Base-by-base conservation (phyloP, 371 early-diverging fungal species). In the Basidiobolus meristosporus region DNA sequence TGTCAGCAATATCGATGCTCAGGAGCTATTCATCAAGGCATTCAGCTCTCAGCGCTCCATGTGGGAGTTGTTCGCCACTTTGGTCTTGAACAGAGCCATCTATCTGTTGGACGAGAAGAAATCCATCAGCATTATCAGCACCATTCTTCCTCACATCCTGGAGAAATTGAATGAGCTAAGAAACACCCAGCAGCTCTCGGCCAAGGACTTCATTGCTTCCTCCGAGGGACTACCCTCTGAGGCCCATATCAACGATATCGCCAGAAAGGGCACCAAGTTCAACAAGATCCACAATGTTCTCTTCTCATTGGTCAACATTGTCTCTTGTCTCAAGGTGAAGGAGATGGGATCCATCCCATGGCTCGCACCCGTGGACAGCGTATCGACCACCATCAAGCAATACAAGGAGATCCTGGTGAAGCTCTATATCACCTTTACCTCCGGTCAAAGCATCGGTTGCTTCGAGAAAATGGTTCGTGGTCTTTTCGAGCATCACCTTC, bases 401-500 rank as follows among this genome's bases (percentile, higher is more conserved):
- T 41, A 46, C 51, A 36, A 52, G 39, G 46, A 45, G 6, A 26
- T 53, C 22, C 9, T 53, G 15, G 29, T 43, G 31, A 30, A 58
- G 0, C 40, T 70, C n/a, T 73, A 65, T 48, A 53, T 53, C 38
- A 39, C 51, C 12, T 61, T 68, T 39, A 52, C 60, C 15, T 51
- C 57, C 22, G 62, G 66, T 1, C 22, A 59, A 10, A 40, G 48
- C 37, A 52, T 67, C 33, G 50, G 40, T 2, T 54, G 58, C 9
- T 68, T 61, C 47, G 77, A 77, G 15, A 41, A 54, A 3, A 51
- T 68, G 45, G 43, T 77, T 9, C 56, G 65, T 12, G 51, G 55
- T 31, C 37, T 85, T 36, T 60, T 83, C 36, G 54, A 56, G 15
- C 34, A 36, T 11, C 76, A 77, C 31, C 47, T 77, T 17, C 52